Conservation (phyloP, 139 green algal species). For the Coelastrella sp. region DNA sequence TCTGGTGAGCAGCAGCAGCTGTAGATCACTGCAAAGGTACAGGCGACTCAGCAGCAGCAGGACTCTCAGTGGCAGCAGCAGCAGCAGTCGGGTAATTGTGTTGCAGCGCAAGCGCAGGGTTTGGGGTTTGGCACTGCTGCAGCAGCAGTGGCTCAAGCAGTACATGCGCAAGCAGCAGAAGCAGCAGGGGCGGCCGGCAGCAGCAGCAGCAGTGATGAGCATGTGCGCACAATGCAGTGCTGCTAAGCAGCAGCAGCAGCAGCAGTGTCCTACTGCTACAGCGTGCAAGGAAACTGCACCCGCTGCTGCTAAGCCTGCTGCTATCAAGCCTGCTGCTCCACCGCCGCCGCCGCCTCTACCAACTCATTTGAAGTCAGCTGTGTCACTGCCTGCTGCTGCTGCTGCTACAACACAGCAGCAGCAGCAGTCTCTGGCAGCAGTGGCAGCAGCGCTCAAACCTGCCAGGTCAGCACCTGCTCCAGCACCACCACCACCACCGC, state of each 20-base stretch:
- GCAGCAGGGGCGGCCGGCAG: background rate
- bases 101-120: slow-evolving; percentile 16
- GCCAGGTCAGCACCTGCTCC: background rate
- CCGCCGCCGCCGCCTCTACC: slow-evolving; percentile 3
- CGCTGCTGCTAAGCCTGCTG: background rate
- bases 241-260: background rate
- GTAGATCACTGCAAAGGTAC: slow-evolving; percentile 3
- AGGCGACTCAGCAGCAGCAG: slow-evolving; percentile 1
- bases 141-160: background rate
- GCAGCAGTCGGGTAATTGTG: background rate
- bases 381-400: slow-evolving; percentile 8
- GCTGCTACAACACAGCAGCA: background rate
- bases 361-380: background rate
- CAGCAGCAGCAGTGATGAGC: background rate
- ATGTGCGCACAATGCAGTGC: background rate
- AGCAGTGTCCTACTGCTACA: background rate
- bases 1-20: slow-evolving; percentile 4
- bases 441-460: background rate
- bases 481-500: slow-evolving; percentile 11
- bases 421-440: slow-evolving; percentile 10
- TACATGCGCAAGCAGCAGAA: background rate
- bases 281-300: background rate
- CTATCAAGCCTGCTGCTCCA: slow-evolving; percentile 19
- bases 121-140: background rate
- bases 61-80: background rate